These are phyloP conservation scores for Kurtzmaniella fragi DNA, from an alignment of 805 yeast genomes.

Conservation along the genomic window DNA sequence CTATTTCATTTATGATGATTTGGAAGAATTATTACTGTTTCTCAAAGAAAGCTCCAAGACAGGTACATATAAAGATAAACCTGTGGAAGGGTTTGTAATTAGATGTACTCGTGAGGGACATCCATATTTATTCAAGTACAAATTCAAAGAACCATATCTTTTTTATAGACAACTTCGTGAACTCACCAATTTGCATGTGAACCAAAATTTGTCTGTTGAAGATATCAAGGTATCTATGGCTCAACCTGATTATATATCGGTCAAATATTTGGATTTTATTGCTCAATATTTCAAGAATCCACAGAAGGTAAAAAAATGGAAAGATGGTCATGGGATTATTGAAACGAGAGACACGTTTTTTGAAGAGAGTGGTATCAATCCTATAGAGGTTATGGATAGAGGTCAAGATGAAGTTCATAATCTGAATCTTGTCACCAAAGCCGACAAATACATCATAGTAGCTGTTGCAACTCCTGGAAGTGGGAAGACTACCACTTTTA, in stretches of 20 bases:
- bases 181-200: conserved; percentile 46
- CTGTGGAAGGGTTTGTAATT: conserved; percentile 91
- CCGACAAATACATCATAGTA: conserved; percentile 56
- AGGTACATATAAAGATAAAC: conserved; percentile 67
- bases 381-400: conserved; percentile 50
- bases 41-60: conserved; percentile 53
- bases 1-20: conserved; percentile 32
- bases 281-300: conserved; percentile 48
- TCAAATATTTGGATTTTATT: conserved; percentile 59
- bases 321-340: conserved; percentile 66
- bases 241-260: too few relatives aligned
- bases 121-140: conserved; percentile 70
- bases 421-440: conserved; percentile 7
- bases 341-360: conserved; percentile 65
- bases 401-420: conserved; percentile 13
- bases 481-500: conserved; percentile 84
- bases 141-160: conserved; percentile 92
- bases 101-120: conserved; percentile 43
- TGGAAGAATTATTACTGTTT: conserved; percentile 43
- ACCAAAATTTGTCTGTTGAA: too few relatives aligned
- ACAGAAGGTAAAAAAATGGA: conserved; percentile 39
- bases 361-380: conserved; percentile 44
- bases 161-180: conserved; percentile 91
- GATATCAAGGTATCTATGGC: too few relatives aligned
- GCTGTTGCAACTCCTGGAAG: conserved; percentile 92